A percentile compares a stretch with the other conserved stretches of the same genome.
Evolutionary conservation across 2,329 filamentous ascomycete species (phyloP).

Genomic region (Fusarium bactridioides): DNA sequence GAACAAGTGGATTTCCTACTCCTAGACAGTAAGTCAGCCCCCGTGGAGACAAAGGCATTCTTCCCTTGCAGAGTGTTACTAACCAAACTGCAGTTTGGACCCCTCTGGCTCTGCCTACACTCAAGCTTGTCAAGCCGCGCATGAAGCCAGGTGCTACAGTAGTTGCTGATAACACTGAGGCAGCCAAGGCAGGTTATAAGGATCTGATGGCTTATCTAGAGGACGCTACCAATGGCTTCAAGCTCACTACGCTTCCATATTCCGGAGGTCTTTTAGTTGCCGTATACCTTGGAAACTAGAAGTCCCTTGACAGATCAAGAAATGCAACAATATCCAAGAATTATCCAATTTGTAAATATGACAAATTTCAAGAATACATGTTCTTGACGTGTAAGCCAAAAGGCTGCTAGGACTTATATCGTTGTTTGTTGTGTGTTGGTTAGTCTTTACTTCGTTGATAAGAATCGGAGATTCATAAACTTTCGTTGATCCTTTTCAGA

Average conservation of each 20-base stretch:
- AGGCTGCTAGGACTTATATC: too few species aligned
- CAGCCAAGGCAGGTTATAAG: conserved; percentile 50
- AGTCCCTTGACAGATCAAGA: not conserved
- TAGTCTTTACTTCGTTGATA: not conserved
- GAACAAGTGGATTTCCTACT: conserved; percentile 63
- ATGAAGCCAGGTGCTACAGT: conserved; percentile 58
- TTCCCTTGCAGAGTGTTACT: not conserved
- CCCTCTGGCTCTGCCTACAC: conserved; percentile 59
- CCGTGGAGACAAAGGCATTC: not conserved
- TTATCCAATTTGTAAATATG: too few species aligned
- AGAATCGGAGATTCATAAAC: not conserved
- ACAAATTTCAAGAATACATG: not conserved
- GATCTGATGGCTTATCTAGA: conserved; percentile 58
- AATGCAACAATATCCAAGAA: not conserved
- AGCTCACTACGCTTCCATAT: conserved; percentile 45
- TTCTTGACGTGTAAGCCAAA: not conserved
- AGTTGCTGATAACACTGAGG: conserved; percentile 58
- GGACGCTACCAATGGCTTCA: conserved; percentile 57
- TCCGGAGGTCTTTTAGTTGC: conserved; percentile 42
- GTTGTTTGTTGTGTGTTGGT: not conserved
- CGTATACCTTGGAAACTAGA: conserved; percentile 25
- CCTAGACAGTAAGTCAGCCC: conserved; percentile 63
- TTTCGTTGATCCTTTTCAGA: too few species aligned
- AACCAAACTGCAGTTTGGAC: conserved; percentile 59
- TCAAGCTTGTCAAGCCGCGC: conserved; percentile 55